Evolutionary conservation across 1,284 basidiomycete genomes (phyloP), one percentile per base, ranked within the genome.

Genomic region (Violaceomyces palustris): DNA sequence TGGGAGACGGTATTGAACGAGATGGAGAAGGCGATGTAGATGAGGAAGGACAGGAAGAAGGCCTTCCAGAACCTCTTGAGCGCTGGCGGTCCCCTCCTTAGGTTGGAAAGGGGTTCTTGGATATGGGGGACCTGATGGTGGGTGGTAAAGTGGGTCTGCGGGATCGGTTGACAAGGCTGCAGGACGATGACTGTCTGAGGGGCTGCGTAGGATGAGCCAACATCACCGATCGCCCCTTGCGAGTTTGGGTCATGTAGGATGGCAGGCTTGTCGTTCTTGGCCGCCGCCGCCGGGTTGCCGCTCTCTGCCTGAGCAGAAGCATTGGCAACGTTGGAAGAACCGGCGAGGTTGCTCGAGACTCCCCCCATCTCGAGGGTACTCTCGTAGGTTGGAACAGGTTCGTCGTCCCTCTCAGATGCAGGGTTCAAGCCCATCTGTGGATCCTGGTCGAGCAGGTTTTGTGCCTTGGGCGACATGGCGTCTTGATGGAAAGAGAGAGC

Each of bases 301-400:
- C 30, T 19, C 10, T 19, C 12, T 6, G 32, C 18, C 4, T 4
- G 18, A 15, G 18, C 31, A 18, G 31, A 7, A 28, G 26, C 26
- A 17, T 6, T 17, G 29, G 29, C 4, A 17, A 30, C 29, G 27
- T 33, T 21, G 22, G 47, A 50, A 17, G 55, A 41, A 12, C 36
- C 42, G 14, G 50, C 42, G 6, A 30, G 42, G 19, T 46, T 29
- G 11, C 50, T 42, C 8, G 51, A 38, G 3, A 39, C 51, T 9
- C 51, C 52, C 22, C 57, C 57, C 42, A 55, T 22, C 4, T 27
- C 45, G 15, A 60, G 25, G 8, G 57, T 52, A 2, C 51, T 60
- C 24, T 60, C 52, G 43, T 60, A 60, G n/a, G 52, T 49, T 9
- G 57, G 57, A 14, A 51, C 57, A 18, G 57, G 45, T 9, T 60